These are phyloP conservation scores for Cercospora citrullina DNA, from an alignment of 2,329 filamentous ascomycete species.

Conservation along the genomic window DNA sequence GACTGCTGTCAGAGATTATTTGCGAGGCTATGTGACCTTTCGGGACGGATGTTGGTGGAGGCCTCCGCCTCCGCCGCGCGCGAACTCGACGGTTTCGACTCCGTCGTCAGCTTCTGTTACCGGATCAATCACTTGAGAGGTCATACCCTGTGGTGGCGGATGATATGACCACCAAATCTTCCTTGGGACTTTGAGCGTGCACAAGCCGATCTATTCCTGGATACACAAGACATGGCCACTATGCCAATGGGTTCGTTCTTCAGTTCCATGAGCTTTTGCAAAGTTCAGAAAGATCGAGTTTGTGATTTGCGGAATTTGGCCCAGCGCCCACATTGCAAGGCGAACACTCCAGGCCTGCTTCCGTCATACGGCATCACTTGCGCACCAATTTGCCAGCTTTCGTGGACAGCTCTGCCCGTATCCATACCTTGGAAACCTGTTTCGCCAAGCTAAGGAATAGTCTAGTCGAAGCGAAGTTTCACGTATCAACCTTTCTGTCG, in stretches of 20 bases:
- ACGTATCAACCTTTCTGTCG: background rate
- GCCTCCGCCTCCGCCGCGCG: conserved; percentile 18
- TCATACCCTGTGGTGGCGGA: background rate
- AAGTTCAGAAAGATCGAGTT: background rate
- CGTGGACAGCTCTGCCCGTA: background rate
- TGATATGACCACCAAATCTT: conserved; percentile 2
- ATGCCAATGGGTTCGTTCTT: background rate
- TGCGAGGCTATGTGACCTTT: conserved; percentile 27
- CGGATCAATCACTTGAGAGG: conserved; percentile 14
- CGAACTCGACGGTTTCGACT: background rate
- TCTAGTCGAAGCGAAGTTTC: background rate
- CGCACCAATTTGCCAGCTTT: background rate
- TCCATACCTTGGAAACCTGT: background rate
- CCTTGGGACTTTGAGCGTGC: background rate
- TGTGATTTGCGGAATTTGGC: background rate
- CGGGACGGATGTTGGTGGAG: conserved; percentile 28
- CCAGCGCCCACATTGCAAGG: background rate
- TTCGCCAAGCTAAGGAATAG: background rate
- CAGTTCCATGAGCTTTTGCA: background rate
- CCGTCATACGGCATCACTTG: background rate
- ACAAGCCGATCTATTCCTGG: background rate
- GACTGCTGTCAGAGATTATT: conserved; percentile 29
- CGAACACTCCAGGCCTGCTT: background rate
- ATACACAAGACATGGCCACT: background rate
- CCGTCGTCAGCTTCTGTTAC: conserved; percentile 15